These are phyloP conservation scores for Candida tibetensis DNA, from an alignment of 805 yeast species.

Conservation along the genomic window DNA sequence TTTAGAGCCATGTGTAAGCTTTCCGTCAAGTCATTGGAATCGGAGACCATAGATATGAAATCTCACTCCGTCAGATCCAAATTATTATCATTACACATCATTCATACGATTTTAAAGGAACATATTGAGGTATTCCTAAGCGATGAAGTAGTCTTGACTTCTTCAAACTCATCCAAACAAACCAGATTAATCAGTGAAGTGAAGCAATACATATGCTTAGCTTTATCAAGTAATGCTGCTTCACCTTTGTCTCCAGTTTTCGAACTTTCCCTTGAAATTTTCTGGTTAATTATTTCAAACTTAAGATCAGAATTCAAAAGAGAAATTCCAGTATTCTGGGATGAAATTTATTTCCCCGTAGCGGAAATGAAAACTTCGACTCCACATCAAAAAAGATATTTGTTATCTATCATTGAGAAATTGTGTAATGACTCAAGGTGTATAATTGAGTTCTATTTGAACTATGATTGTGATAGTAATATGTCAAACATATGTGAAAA, in stretches of 20 bases:
- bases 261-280: constrained; percentile 87
- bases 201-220: constrained; percentile 77
- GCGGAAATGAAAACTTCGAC: constrained; percentile 90
- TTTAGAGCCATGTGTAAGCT: constrained; percentile 94
- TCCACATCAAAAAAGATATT: constrained; percentile 86
- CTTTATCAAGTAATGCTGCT: constrained; percentile 88
- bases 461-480: constrained; percentile 87
- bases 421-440: constrained; percentile 87
- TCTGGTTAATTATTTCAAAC: constrained; percentile 83
- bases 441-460: constrained; percentile 86
- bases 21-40: constrained; percentile 79
- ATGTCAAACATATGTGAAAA: constrained; percentile 85
- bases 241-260: constrained; percentile 88
- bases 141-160: constrained; percentile 50
- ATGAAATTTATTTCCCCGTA: constrained; percentile 91
- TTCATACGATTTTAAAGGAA: constrained; percentile 80
- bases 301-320: constrained; percentile 84
- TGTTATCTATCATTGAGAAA: constrained; percentile 75
- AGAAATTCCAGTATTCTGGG: constrained; percentile 91
- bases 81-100: constrained; percentile 78
- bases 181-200: constrained; percentile 73
- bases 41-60: constrained; percentile 75
- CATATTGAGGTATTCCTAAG: constrained; percentile 79
- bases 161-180: constrained; percentile 48
- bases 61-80: constrained; percentile 93